phyloP scores from a whole-genome alignment of 2,329 filamentous ascomycete species.

The Colletotrichum brevisporum region DNA sequence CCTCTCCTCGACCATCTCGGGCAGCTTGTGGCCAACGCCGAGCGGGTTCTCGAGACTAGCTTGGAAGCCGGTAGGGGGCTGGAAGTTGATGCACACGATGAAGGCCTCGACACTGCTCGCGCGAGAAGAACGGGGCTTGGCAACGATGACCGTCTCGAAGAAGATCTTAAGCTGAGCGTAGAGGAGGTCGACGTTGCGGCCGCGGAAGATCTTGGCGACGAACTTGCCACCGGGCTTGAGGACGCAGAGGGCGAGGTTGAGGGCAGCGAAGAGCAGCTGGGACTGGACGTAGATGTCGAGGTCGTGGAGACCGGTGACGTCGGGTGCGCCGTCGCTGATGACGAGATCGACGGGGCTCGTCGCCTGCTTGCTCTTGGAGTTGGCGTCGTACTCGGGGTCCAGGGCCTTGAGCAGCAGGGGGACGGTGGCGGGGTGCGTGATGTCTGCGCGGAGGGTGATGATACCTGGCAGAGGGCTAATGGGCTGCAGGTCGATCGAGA shows the following conservation, averaged over 20 bases:
- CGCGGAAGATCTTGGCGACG: slow-evolving; percentile 97
- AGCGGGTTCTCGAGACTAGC: slow-evolving; percentile 83
- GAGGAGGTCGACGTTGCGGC: slow-evolving; percentile 93
- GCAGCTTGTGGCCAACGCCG: slow-evolving; percentile 72
- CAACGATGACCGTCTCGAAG: slow-evolving; percentile 88
- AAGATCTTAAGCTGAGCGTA: slow-evolving; percentile 95
- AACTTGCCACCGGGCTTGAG: slow-evolving; percentile 95
- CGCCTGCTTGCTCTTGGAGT: slow-evolving; percentile 62
- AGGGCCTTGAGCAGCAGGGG: slow-evolving; percentile 88
- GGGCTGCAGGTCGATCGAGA: slow-evolving; percentile 94
- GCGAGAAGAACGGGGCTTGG: slow-evolving; percentile 94
- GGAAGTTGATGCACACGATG: slow-evolving; percentile 93
- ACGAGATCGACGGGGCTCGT: slow-evolving; percentile 91
- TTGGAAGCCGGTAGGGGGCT: slow-evolving; percentile 81
- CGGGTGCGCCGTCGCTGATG: slow-evolving; percentile 93
- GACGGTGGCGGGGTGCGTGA: slow-evolving; percentile 96
- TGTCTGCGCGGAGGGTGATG: slow-evolving; percentile 92
- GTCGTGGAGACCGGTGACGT: slow-evolving; percentile 96
- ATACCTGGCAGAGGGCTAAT: slow-evolving; percentile 96
- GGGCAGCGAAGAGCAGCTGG: slow-evolving; percentile 92
- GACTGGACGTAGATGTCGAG: slow-evolving; percentile 98
- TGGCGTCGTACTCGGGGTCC: slow-evolving; percentile 76
- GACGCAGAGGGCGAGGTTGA: slow-evolving; percentile 94
- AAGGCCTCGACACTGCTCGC: slow-evolving; percentile 98
- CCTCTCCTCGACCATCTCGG: slow-evolving; percentile 63